Conservation (phyloP, 345 rosid species). For the Populus nigra region DNA sequence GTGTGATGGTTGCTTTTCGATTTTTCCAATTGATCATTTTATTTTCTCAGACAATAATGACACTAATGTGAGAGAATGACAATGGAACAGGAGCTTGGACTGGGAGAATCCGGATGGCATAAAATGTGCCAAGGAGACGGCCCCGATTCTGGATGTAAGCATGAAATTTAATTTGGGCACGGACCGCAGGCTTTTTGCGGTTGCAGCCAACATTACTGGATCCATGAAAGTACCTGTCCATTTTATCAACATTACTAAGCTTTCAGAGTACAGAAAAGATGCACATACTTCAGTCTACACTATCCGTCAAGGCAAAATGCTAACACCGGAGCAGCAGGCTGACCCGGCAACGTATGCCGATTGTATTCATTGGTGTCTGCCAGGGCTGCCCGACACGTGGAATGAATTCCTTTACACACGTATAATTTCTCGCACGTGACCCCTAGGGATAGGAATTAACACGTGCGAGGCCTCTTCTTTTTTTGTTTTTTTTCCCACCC, state of each 20-base stretch:
- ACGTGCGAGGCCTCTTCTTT: not conserved
- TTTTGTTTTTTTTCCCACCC: not conserved
- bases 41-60: not conserved
- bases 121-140: constrained; percentile 73
- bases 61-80: not conserved
- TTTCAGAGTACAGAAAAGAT: constrained; percentile 83
- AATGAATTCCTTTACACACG: constrained; percentile 79
- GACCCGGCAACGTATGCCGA: constrained; percentile 83
- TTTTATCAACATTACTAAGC: constrained; percentile 64
- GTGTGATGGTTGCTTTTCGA: not conserved
- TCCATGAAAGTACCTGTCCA: constrained; percentile 55
- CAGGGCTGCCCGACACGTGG: constrained; percentile 93
- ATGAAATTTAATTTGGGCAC: constrained; percentile 66
- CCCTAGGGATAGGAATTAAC: not conserved
- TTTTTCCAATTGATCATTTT: not conserved
- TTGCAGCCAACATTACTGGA: constrained; percentile 49
- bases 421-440: constrained; percentile 65
- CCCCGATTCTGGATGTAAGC: constrained; percentile 56
- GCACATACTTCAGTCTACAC: constrained; percentile 87
- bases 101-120: constrained; percentile 56
- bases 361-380: constrained; percentile 98
- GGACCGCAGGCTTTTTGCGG: constrained; percentile 52
- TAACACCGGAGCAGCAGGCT: constrained; percentile 70
- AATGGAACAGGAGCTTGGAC: constrained; percentile 52
- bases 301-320: constrained; percentile 74